Percentiles rank a stretch among this genome's conserved stretches.
phyloP scores from a whole-genome alignment of 441 rosid species.

The Pelargonium cotyledonis region DNA sequence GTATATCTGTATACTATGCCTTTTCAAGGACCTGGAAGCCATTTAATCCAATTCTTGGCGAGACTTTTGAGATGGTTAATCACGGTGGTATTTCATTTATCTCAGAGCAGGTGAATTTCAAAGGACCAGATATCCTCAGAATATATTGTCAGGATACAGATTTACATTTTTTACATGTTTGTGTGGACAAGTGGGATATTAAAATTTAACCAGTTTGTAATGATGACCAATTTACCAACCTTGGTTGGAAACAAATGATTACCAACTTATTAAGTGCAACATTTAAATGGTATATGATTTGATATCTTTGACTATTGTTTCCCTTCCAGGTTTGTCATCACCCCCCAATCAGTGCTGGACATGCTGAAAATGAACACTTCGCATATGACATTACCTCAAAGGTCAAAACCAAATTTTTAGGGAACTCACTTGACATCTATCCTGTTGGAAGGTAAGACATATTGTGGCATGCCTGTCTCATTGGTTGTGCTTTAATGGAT shows the following conservation, averaged over 20 bases:
- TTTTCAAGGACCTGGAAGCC: conserved; percentile 95
- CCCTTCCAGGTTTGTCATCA: too few species aligned
- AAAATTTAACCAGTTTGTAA: neutral
- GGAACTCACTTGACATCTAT: too few species aligned
- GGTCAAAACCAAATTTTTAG: too few species aligned
- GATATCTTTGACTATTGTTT: too few species aligned
- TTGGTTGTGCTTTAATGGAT: neutral
- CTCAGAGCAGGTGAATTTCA: conserved; percentile 64
- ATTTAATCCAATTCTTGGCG: conserved; percentile 97
- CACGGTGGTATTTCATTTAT: conserved; percentile 74
- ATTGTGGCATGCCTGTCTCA: too few species aligned
- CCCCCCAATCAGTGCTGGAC: too few species aligned
- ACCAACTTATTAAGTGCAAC: neutral
- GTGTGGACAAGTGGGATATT: neutral
- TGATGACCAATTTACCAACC: neutral
- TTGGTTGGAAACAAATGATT: neutral
- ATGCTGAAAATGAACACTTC: too few species aligned
- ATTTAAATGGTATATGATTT: neutral
- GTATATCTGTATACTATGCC: conserved; percentile 79
- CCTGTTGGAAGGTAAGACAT: too few species aligned
- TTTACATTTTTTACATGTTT: neutral
- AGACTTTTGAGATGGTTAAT: conserved; percentile 85
- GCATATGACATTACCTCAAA: too few species aligned
- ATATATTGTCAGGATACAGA: conserved; percentile 2
- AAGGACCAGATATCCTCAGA: neutral